phyloP scores from a whole-genome alignment of 129 eudicot genomes.

The Gnaphalium uliginosum region DNA sequence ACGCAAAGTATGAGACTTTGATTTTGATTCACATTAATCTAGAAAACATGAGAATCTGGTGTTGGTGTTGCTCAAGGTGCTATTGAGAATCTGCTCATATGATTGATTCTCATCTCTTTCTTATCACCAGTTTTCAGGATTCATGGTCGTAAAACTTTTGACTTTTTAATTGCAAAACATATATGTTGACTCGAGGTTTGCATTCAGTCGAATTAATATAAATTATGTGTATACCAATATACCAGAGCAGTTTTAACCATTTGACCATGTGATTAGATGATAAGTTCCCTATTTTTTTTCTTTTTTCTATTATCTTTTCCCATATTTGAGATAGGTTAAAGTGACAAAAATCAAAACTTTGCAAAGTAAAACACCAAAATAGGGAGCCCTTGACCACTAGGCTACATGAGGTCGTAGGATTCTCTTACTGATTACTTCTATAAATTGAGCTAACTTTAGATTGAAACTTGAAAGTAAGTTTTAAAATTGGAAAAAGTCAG shows the following conservation, averaged over 20 bases:
- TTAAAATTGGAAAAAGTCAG: slow-evolving; percentile 36
- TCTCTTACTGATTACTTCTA: slow-evolving; percentile 23
- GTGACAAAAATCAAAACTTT: slow-evolving; percentile 18
- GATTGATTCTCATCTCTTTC: neutral
- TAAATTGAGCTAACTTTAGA: slow-evolving; percentile 32
- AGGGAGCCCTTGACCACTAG: neutral
- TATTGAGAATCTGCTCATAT: slow-evolving; percentile 2
- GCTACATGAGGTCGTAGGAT: slow-evolving; percentile 33
- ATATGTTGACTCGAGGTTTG: neutral
- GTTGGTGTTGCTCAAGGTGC: slow-evolving; percentile 4
- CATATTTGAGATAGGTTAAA: slow-evolving; percentile 8
- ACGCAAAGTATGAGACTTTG: neutral
- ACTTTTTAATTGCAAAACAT: neutral
- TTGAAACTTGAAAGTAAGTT: slow-evolving; percentile 30
- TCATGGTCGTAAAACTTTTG: slow-evolving; percentile 13
- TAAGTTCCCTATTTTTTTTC: neutral
- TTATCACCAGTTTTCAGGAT: neutral
- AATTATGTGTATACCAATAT: neutral
- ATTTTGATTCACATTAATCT: neutral
- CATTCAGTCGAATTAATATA: neutral
- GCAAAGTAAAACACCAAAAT: neutral
- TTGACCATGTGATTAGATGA: slow-evolving; percentile 4
- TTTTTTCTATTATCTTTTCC: neutral
- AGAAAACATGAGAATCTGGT: slow-evolving; percentile 15
- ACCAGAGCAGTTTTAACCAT: neutral